phyloP scores from a whole-genome alignment of 2,329 filamentous ascomycete species.

The Basipetospora chlamydospora region DNA sequence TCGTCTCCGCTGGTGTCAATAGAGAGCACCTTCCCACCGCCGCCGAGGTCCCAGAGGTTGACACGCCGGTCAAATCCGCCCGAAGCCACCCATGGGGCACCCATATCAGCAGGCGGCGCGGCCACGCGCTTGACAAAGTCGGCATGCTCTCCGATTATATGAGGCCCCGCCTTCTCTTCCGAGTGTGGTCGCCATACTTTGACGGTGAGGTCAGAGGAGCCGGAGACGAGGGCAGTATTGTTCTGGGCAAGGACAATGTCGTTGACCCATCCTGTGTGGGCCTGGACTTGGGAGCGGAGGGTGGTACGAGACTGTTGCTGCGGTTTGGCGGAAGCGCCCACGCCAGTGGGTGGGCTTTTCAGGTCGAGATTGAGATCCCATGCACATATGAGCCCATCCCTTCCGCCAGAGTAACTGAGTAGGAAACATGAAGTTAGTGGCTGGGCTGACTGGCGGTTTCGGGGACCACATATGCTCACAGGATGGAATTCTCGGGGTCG shows the following conservation, averaged over 20 bases:
- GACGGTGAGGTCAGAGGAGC: constrained; percentile 86
- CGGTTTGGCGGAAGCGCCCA: constrained; percentile 11
- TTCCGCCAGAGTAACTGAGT: constrained; percentile 81
- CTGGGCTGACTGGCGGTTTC: too few species aligned
- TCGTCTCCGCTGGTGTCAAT: constrained; percentile 79
- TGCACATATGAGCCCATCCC: constrained; percentile 89
- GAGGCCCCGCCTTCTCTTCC: constrained; percentile 30
- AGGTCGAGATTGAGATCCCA: constrained; percentile 78
- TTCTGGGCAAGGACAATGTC: constrained; percentile 71
- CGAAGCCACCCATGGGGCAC: constrained; percentile 78
- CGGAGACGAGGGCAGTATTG: constrained; percentile 69
- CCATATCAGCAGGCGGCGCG: constrained; percentile 45
- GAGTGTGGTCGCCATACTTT: constrained; percentile 77
- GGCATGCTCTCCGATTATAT: constrained; percentile 79
- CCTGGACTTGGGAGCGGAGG: constrained; percentile 48
- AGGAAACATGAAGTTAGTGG: too few species aligned
- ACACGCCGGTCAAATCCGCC: constrained; percentile 89
- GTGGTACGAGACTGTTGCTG: constrained; percentile 33
- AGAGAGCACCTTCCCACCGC: constrained; percentile 70
- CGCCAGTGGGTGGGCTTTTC: constrained; percentile 16
- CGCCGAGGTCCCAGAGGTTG: constrained; percentile 83
- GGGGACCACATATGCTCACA: constrained; percentile 58
- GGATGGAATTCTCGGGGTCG: constrained; percentile 65
- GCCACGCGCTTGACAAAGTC: constrained; percentile 96
- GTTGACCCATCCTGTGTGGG: constrained; percentile 94